Evolutionary conservation across 441 rosid genomes (phyloP).

Genomic region (Daphne laureola): DNA sequence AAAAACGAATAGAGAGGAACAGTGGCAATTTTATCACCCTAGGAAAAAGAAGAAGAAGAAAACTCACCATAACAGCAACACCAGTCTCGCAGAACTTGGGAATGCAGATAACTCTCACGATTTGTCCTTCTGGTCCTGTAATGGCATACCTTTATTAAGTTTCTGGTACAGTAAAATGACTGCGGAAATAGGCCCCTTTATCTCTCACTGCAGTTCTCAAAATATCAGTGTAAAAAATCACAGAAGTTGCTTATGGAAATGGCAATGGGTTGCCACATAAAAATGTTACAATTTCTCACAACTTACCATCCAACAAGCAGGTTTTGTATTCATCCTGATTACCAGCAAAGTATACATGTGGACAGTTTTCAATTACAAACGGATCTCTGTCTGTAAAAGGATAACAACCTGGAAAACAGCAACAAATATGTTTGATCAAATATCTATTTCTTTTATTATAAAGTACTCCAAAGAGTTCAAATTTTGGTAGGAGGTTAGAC

Average conservation of each 20-base stretch:
- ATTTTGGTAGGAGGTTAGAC: no score
- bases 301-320: conserved; percentile 50
- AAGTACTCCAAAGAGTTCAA: no score
- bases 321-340: conserved; percentile 72
- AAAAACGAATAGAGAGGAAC: not conserved
- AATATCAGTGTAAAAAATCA: no score
- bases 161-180: no score
- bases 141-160: not conserved
- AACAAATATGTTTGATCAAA: not conserved
- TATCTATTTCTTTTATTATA: no score
- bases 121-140: conserved; percentile 86
- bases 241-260: no score
- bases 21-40: conserved; percentile 9
- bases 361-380: conserved; percentile 83
- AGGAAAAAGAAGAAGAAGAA: no score
- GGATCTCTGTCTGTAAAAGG: conserved; percentile 95
- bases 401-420: conserved; percentile 61
- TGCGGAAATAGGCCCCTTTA: no score
- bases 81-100: conserved; percentile 83
- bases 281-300: not conserved
- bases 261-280: no score
- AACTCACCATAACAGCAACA: conserved; percentile 70
- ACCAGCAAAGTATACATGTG: conserved; percentile 89
- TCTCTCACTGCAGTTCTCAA: no score
- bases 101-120: conserved; percentile 69